These are phyloP conservation scores for Physaria fendleri DNA, from an alignment of 345 rosid genomes.

Conservation along the genomic window DNA sequence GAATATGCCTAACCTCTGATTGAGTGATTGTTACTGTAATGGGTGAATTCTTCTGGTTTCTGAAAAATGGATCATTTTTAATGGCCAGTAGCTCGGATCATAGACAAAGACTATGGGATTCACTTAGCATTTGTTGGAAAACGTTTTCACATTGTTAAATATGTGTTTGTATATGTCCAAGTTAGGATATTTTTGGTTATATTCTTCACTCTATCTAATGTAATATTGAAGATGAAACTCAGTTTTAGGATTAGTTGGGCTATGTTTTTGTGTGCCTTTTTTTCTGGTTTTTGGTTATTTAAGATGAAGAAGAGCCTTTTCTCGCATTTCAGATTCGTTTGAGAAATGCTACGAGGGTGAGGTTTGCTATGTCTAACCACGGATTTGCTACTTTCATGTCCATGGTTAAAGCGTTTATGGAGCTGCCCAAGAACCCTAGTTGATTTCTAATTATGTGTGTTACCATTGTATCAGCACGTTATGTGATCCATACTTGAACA, in stretches of 20 bases:
- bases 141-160: background rate
- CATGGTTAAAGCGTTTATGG: background rate
- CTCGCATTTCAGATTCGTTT: constrained; percentile 36
- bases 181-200: background rate
- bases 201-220: background rate
- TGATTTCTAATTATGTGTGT: constrained; percentile 7
- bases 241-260: background rate
- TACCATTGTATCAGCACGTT: constrained; percentile 46
- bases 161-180: background rate
- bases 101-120: background rate
- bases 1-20: background rate
- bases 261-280: background rate
- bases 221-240: background rate
- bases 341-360: constrained; percentile 33
- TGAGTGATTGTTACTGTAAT: background rate
- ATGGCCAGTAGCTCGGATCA: background rate
- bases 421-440: background rate
- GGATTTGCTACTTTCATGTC: constrained; percentile 35
- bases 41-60: background rate
- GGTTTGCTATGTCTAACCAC: constrained; percentile 37
- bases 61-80: background rate
- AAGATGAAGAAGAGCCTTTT: constrained; percentile 2
- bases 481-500: constrained; percentile 94
- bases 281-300: background rate
- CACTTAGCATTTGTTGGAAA: background rate